phyloP scores from a whole-genome alignment of 768 basidiomycete species.

The Rhodosporidiobolus sp. region DNA sequence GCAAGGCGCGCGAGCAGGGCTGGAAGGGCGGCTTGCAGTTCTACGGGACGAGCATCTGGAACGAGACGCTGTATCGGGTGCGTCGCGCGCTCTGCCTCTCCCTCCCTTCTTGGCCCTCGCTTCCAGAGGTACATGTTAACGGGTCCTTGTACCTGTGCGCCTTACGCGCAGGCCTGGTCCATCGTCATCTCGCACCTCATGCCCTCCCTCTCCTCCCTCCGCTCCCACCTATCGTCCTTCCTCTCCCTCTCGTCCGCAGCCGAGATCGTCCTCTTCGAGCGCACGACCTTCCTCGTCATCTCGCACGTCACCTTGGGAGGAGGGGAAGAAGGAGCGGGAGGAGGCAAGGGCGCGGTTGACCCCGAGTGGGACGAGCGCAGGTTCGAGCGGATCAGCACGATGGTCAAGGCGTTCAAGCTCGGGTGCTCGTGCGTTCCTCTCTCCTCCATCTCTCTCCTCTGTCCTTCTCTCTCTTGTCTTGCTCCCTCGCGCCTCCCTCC shows the following conservation, averaged over 20 bases:
- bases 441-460: neutral
- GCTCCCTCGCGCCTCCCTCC: neutral
- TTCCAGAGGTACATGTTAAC: neutral
- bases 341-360: constrained; percentile 50
- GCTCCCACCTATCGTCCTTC: constrained; percentile 79
- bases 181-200: constrained; percentile 94
- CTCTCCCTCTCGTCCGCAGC: constrained; percentile 82
- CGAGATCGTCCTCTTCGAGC: constrained; percentile 93
- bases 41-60: constrained; percentile 93
- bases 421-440: constrained; percentile 65
- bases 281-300: constrained; percentile 96
- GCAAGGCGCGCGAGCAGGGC: constrained; percentile 60
- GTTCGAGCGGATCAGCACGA: constrained; percentile 61
- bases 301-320: constrained; percentile 52
- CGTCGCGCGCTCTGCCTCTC: neutral
- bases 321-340: constrained; percentile 39
- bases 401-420: constrained; percentile 93
- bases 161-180: constrained; percentile 79
- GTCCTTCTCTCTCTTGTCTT: neutral
- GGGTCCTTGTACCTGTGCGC: neutral
- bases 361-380: constrained; percentile 49
- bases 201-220: constrained; percentile 86
- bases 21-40: constrained; percentile 49
- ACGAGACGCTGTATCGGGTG: constrained; percentile 78
- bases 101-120: neutral